phyloP scores from a whole-genome alignment of 306 rosid genomes.

The Cicer pinnatifidum region DNA sequence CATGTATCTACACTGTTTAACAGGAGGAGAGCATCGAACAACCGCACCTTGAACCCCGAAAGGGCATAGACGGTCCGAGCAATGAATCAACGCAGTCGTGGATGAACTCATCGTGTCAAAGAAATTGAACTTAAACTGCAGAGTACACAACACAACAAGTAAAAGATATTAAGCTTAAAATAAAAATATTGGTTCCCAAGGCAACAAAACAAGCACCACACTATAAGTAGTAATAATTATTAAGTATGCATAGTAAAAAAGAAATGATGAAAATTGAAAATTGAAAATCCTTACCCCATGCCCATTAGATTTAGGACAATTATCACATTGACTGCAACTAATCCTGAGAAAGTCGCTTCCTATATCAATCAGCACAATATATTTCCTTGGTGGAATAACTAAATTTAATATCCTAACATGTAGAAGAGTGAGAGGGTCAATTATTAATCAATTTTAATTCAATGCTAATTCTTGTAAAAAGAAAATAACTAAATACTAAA shows the following conservation, averaged over 20 bases:
- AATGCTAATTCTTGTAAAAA: too few relatives aligned
- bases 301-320: too few relatives aligned
- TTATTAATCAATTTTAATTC: neutral
- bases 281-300: too few relatives aligned
- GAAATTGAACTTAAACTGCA: conserved; percentile 82
- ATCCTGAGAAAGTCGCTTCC: too few relatives aligned
- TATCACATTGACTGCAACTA: too few relatives aligned
- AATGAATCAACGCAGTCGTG: conserved; percentile 63
- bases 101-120: conserved; percentile 75
- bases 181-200: conserved; percentile 28
- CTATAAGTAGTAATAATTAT: neutral
- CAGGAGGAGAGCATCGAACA: conserved; percentile 69
- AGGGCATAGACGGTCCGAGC: conserved; percentile 81
- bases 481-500: too few relatives aligned
- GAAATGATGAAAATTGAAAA: too few relatives aligned
- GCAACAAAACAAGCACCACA: conserved; percentile 5
- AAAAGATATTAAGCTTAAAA: conserved; percentile 31
- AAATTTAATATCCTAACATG: too few relatives aligned
- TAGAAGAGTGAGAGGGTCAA: too few relatives aligned
- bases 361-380: too few relatives aligned
- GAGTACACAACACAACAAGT: conserved; percentile 34
- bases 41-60: conserved; percentile 61
- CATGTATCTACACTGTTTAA: conserved; percentile 69
- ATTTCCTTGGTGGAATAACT: too few relatives aligned
- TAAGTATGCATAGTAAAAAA: neutral